A percentile compares a stretch with the other conserved stretches of the same genome.
phyloP scores from a whole-genome alignment of 768 basidiomycete genomes.

The Holtermanniella nyarrowii region DNA sequence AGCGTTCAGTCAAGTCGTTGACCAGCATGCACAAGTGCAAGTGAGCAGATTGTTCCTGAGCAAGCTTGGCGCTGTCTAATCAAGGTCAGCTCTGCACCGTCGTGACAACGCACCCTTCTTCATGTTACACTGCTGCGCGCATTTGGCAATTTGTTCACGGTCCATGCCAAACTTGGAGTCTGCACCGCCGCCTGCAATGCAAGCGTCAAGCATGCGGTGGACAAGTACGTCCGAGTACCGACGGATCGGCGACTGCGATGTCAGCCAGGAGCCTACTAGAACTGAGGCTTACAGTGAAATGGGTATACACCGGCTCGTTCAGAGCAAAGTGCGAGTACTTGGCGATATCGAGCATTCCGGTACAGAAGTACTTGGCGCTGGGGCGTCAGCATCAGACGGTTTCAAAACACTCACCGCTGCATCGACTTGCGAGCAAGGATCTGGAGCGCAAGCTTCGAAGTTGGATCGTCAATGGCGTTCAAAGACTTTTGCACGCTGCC shows the following conservation, averaged over 20 bases:
- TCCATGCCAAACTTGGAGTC: constrained; percentile 94
- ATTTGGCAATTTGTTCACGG: constrained; percentile 91
- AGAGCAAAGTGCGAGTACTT: constrained; percentile 92
- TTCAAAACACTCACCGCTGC: constrained; percentile 44
- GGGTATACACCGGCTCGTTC: constrained; percentile 77
- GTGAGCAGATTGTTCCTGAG: constrained; percentile 93
- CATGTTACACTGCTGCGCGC: constrained; percentile 98
- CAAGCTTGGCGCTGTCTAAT: constrained; percentile 70
- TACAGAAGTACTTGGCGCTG: constrained; percentile 92
- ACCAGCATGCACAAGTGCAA: constrained; percentile 90
- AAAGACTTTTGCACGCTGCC: constrained; percentile 78
- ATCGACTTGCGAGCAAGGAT: constrained; percentile 83
- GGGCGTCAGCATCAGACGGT: neutral
- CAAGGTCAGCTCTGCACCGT: neutral
- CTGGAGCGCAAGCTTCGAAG: constrained; percentile 67
- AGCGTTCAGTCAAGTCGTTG: constrained; percentile 82
- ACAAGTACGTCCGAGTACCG: constrained; percentile 71
- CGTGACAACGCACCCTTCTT: constrained; percentile 41
- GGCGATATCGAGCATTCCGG: constrained; percentile 97
- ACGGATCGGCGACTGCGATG: neutral
- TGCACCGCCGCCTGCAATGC: constrained; percentile 31
- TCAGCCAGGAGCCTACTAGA: constrained; percentile 17
- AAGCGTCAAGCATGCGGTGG: constrained; percentile 89
- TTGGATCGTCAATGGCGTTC: constrained; percentile 59
- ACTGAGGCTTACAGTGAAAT: constrained; percentile 51